A percentile compares a stretch with the other conserved stretches of the same genome.
Evolutionary conservation across 495 filamentous ascomycete genomes (phyloP).

Genomic region (Cercophora newfieldiana): DNA sequence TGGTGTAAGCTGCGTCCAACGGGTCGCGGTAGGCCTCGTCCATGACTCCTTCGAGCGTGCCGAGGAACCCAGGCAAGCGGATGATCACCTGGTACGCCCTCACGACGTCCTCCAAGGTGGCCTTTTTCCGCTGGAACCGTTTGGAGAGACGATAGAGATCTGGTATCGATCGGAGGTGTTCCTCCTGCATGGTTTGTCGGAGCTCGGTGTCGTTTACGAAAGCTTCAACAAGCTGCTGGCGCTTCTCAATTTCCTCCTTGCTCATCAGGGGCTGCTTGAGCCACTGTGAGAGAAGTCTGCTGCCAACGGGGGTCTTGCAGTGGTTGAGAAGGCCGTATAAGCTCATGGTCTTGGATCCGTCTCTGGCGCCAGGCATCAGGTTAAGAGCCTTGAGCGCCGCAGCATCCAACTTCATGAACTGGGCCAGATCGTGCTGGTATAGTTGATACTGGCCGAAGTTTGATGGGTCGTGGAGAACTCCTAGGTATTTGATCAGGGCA

Average conservation of each 20-base stretch:
- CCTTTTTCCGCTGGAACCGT: slow-evolving; percentile 87
- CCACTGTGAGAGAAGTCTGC: slow-evolving; percentile 90
- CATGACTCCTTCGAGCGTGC: slow-evolving; percentile 88
- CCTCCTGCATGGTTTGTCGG: slow-evolving; percentile 96
- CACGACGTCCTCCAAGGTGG: slow-evolving; percentile 93
- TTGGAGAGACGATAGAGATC: slow-evolving; percentile 93
- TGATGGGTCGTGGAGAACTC: slow-evolving; percentile 81
- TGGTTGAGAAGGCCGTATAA: slow-evolving; percentile 93
- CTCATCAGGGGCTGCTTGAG: slow-evolving; percentile 97
- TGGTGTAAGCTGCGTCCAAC: slow-evolving; percentile 83
- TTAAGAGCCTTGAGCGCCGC: slow-evolving; percentile 92
- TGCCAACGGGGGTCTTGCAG: slow-evolving; percentile 94
- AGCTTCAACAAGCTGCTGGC: slow-evolving; percentile 92
- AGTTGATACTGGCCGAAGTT: slow-evolving; percentile 97
- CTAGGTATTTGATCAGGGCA: slow-evolving; percentile 93
- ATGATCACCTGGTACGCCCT: slow-evolving; percentile 93
- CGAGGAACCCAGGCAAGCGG: slow-evolving; percentile 85
- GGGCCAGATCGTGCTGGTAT: slow-evolving; percentile 94
- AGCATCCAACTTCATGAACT: slow-evolving; percentile 98
- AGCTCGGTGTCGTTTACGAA: slow-evolving; percentile 93
- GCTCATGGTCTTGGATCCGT: slow-evolving; percentile 97
- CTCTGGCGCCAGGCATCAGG: slow-evolving; percentile 91
- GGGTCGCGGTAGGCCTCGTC: slow-evolving; percentile 91
- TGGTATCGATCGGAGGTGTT: slow-evolving; percentile 89
- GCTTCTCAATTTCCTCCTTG: slow-evolving; percentile 80